These are phyloP conservation scores for Lojkania enalia DNA, from an alignment of 2,329 filamentous ascomycete species.

Conservation along the genomic window DNA sequence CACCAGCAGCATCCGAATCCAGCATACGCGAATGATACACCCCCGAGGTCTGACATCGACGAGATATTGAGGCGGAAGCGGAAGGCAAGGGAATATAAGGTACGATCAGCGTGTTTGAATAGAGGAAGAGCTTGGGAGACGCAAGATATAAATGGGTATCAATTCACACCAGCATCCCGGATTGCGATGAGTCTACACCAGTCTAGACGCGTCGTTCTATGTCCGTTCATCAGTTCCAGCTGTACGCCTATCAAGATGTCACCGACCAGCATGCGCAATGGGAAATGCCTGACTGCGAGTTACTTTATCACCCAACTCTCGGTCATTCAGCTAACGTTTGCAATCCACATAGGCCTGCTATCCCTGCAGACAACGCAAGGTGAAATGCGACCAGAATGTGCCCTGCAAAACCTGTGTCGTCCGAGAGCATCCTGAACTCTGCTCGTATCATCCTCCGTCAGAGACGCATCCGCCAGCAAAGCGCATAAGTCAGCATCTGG, in stretches of 20 bases:
- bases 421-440: conserved; percentile 55
- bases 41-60: conserved; percentile 53
- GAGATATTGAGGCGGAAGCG: conserved; percentile 55
- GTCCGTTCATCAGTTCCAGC: no score
- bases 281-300: no score
- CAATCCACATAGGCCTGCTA: conserved; percentile 48
- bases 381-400: conserved; percentile 53
- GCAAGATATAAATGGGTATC: no score
- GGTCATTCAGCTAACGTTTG: conserved; percentile 29
- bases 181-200: no score
- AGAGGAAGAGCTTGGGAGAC: no score
- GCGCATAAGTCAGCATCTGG: conserved; percentile 36
- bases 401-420: conserved; percentile 57
- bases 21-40: conserved; percentile 34
- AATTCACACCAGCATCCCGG: no score
- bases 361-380: conserved; percentile 52
- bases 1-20: conserved; percentile 27
- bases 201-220: no score
- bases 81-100: conserved; percentile 57
- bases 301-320: no score
- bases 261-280: no score
- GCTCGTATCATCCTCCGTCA: conserved; percentile 48
- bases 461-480: conserved; percentile 47
- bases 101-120: conserved; percentile 27
- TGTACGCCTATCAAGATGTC: no score